Base-by-base conservation (phyloP, 495 filamentous ascomycete species). In the Diplogelasinospora grovesii region DNA sequence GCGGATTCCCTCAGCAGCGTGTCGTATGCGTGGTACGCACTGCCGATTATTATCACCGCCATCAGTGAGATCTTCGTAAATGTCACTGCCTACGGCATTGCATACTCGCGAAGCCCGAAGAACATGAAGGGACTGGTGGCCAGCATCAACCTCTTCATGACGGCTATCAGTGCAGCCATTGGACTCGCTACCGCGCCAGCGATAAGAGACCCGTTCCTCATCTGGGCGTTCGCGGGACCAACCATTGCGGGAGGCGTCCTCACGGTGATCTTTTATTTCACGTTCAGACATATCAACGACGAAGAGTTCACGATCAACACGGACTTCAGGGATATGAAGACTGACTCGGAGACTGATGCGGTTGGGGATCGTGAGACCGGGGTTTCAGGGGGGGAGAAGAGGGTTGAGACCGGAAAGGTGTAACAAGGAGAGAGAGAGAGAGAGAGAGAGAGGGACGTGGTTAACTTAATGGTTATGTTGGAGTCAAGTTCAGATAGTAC, bases 51-150 rank as follows among this genome's bases (percentile, higher is more conserved):
- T 25, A 45, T 74, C 26, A 66, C 64, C 8, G 83, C 75, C 22
- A 53, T 85, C 27, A 75, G 77, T 1, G 83, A 86, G 54, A 74
- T 79, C 36, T 84, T 86, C 52, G 71, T 74, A 46, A 80, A 78
- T 30, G 78, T 85, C 16, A 84, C 82, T 1, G 77, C 73, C 1
- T 77, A 82, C 47, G 81, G 81, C 50, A 74, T 85, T 45, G 82
- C 81, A 10, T 88, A 82, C 61, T 74, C 81, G 11, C 75, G 79
- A 16, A 72, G 82, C 0, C 82, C 83, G 3, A 63, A 72, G 24
- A 74, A 70, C 49, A 88, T 86, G 83, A 76, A 76, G 49, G 72
- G 70, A 11, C 66, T 84, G 22, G 76, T 86, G 25, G 67, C 74
- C 52, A 67, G 71, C 6, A 51, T 85, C 33, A 80, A 73, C 52